Percentiles rank a stretch among this genome's conserved stretches.
Conservation (phyloP, 2,329 filamentous ascomycete genomes). For the Fusarium cyanostomum region DNA sequence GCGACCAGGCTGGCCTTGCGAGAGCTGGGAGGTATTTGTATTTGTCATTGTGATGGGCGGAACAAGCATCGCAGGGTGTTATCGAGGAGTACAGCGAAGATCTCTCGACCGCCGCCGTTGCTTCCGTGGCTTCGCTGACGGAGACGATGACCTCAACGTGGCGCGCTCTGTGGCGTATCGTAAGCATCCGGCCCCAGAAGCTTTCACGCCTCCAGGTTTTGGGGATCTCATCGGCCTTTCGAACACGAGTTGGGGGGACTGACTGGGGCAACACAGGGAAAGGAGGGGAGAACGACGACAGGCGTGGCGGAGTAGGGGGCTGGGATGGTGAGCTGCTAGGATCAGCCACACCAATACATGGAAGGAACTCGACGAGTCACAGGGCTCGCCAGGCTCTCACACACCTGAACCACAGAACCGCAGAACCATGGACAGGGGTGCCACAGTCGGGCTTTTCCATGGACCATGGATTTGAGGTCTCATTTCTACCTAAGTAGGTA, state of each 20-base stretch:
- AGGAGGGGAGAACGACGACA: constrained; percentile 18
- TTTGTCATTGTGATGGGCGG: constrained; percentile 13
- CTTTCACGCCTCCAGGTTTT: constrained; percentile 18
- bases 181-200: constrained; percentile 10
- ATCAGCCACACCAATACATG: constrained; percentile 35
- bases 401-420: constrained; percentile 13
- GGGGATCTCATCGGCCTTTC: constrained; percentile 15
- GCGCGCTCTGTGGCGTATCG: constrained; percentile 35
- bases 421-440: constrained; percentile 18
- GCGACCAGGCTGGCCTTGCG: neutral
- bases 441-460: constrained; percentile 18
- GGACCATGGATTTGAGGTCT: constrained; percentile 23
- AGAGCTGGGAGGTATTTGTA: constrained; percentile 2
- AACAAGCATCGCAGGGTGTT: neutral
- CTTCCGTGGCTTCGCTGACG: constrained; percentile 26
- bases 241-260: constrained; percentile 25
- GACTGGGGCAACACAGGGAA: constrained; percentile 12
- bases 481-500: too few species aligned
- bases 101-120: constrained; percentile 10
- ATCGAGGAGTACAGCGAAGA: constrained; percentile 4
- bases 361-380: constrained; percentile 15
- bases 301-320: constrained; percentile 31
- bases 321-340: constrained; percentile 26
- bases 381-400: constrained; percentile 22
- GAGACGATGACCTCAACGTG: constrained; percentile 32